Conservation (phyloP, 164 flowering plant species). For the Echeveria elegans region DNA sequence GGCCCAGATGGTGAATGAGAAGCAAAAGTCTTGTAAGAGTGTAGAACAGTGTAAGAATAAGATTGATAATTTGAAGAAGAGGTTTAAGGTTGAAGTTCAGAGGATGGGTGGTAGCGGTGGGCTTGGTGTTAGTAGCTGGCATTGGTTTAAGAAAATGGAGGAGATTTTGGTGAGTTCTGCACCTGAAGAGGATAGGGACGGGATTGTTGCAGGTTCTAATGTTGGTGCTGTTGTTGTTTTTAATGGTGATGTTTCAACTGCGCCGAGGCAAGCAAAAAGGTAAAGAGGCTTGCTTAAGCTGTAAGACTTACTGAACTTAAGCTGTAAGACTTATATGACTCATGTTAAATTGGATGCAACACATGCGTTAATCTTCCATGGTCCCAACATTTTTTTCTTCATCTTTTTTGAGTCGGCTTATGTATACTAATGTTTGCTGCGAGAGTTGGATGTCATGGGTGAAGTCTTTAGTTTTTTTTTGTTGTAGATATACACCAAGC, state of each 20-base stretch:
- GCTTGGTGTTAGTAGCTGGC: conserved; percentile 60
- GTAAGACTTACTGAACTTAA: background rate
- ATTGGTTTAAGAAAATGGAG: conserved; percentile 91
- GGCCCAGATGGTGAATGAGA: conserved; percentile 46
- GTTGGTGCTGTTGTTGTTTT: background rate
- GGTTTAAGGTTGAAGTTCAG: conserved; percentile 81
- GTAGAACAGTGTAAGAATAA: conserved; percentile 98
- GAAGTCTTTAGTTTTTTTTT: background rate
- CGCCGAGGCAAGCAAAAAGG: conserved; percentile 6
- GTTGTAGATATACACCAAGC: conserved; percentile 39
- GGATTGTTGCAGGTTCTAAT: background rate
- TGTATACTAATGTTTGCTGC: too few relatives aligned
- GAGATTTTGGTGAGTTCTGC: conserved; percentile 53
- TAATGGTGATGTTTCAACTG: too few relatives aligned
- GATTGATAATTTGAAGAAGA: conserved; percentile 90
- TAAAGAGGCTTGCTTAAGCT: background rate
- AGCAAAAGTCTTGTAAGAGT: conserved; percentile 54
- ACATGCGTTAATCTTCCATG: too few relatives aligned
- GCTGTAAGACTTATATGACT: too few relatives aligned
- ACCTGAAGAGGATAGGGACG: conserved; percentile 47
- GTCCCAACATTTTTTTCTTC: too few relatives aligned
- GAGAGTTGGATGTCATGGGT: too few relatives aligned
- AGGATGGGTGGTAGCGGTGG: conserved; percentile 62
- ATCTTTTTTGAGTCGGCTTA: too few relatives aligned
- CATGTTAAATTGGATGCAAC: too few relatives aligned